Evolutionary conservation across 75 land plant species (phyloP).

Genomic region (Larix kaempferi): DNA sequence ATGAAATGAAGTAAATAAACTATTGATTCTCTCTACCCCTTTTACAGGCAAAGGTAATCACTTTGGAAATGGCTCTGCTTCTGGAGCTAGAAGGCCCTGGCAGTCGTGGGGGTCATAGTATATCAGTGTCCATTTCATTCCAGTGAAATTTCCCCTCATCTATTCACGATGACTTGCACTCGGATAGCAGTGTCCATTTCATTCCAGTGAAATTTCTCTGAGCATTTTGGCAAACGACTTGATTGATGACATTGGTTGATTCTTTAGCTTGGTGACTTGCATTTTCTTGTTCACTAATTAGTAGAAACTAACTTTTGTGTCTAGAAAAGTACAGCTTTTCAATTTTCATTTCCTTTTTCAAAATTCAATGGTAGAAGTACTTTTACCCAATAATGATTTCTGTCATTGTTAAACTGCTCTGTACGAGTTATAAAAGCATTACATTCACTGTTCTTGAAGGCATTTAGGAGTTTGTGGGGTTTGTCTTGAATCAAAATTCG

Average conservation of each 20-base stretch:
- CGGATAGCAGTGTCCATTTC: background rate
- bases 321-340: too few species aligned
- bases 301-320: too few species aligned
- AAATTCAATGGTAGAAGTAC: background rate
- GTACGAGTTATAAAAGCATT: background rate
- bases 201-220: background rate
- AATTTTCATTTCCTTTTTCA: background rate
- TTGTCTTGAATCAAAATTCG: background rate
- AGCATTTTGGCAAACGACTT: background rate
- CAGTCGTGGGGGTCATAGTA: too few species aligned
- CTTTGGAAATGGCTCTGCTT: too few species aligned
- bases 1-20: too few species aligned
- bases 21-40: too few species aligned
- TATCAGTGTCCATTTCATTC: too few species aligned
- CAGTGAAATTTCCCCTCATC: background rate
- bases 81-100: too few species aligned
- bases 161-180: background rate
- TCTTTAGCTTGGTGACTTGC: too few species aligned
- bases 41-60: too few species aligned
- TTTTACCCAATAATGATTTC: background rate
- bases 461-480: background rate
- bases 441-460: background rate
- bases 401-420: background rate
- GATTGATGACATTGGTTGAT: too few species aligned
- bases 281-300: too few species aligned